Percentiles rank a stretch among this genome's conserved stretches.
phyloP scores from a whole-genome alignment of 164 flowering plant species.

The grape (Vitis vinifera) region ASM3070453v1 NC_081808.1:1849501-1850000 shows the following conservation, averaged over 20 bases:
- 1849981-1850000: constrained; percentile 91
- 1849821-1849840: constrained; percentile 77
- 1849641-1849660: constrained; percentile 62
- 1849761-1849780: constrained; percentile 85
- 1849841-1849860: constrained; percentile 86
- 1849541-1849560: constrained; percentile 95
- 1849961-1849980: constrained; percentile 74
- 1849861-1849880: constrained; percentile 84
- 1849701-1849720: constrained; percentile 93
- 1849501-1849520: constrained; percentile 68
- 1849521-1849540: constrained; percentile 71
- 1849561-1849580: constrained; percentile 40
- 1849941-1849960: constrained; percentile 80
- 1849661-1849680: constrained; percentile 64
- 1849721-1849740: constrained; percentile 64
- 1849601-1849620: constrained; percentile 63
- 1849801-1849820: constrained; percentile 86
- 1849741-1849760: constrained; percentile 93
- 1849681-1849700: constrained; percentile 75
- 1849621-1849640: constrained; percentile 77
- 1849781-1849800: constrained; percentile 84
- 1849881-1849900: constrained; percentile 91
- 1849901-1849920: constrained; percentile 93
- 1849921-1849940: constrained; percentile 79
- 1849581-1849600: constrained; percentile 40